These are phyloP conservation scores for Tolypocladium tropicale DNA, from an alignment of 2,329 filamentous ascomycete genomes.

Conservation along the genomic window DNA sequence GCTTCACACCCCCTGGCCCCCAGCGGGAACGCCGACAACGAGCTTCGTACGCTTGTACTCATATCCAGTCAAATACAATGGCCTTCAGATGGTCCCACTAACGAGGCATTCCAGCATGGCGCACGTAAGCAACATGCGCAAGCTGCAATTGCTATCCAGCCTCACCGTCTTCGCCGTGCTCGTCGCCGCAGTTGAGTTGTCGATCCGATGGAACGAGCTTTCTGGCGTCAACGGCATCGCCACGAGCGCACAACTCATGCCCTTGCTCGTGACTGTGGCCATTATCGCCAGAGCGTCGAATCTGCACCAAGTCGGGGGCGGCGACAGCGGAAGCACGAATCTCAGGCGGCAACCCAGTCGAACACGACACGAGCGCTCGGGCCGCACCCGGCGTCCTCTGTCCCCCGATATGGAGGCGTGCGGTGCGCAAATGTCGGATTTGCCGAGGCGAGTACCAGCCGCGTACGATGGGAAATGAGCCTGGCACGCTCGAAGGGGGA, in stretches of 20 bases:
- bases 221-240: conserved; percentile 12
- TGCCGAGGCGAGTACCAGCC: background rate
- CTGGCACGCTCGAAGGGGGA: no score
- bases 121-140: background rate
- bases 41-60: conserved; percentile 12
- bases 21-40: conserved; percentile 4
- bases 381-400: background rate
- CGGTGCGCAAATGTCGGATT: background rate
- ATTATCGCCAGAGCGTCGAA: conserved; percentile 15
- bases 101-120: background rate
- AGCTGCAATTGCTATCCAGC: conserved; percentile 8
- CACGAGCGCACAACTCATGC: conserved; percentile 19
- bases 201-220: conserved; percentile 22
- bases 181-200: conserved; percentile 20
- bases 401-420: background rate
- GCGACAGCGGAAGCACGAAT: background rate
- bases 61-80: conserved; percentile 1
- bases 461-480: background rate
- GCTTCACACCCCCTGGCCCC: background rate
- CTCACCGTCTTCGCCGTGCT: conserved; percentile 17
- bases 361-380: background rate
- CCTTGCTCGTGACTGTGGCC: conserved; percentile 19
- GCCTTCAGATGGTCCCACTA: background rate
- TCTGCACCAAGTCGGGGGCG: conserved; percentile 8
- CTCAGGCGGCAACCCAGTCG: background rate